Evolutionary conservation across 2,329 filamentous ascomycete genomes (phyloP).

Genomic region (Ophiostoma piceae): DNA sequence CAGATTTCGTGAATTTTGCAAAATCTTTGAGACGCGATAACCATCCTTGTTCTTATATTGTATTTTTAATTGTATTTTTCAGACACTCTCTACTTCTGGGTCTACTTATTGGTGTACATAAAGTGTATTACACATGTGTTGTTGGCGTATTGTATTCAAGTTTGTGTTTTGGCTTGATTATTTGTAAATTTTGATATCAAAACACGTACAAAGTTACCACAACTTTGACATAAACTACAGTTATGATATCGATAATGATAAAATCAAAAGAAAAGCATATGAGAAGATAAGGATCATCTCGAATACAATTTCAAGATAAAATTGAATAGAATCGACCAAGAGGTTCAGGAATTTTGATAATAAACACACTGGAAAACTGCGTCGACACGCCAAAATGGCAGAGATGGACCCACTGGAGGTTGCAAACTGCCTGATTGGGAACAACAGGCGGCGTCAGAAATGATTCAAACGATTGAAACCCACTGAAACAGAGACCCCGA

Average conservation of each 20-base stretch:
- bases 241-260: background rate
- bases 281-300: too few species aligned
- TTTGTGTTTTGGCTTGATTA: background rate
- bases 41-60: background rate
- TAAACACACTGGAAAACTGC: background rate
- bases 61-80: background rate
- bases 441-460: background rate
- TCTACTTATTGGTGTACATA: background rate
- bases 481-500: background rate
- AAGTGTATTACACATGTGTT: too few species aligned
- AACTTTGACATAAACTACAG: background rate
- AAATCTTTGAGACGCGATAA: background rate
- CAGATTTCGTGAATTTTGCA: background rate
- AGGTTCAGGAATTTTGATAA: background rate
- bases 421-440: constrained; percentile 6
- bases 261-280: too few species aligned
- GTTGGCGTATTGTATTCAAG: background rate
- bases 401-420: background rate
- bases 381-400: background rate
- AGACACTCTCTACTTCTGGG: background rate
- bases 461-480: constrained; percentile 4
- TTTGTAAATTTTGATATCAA: background rate
- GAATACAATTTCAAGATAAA: background rate
- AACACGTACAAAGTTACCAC: background rate
- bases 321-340: background rate